Evolutionary conservation across 768 basidiomycete genomes (phyloP).

Genomic region (Termitomyces sp.): DNA sequence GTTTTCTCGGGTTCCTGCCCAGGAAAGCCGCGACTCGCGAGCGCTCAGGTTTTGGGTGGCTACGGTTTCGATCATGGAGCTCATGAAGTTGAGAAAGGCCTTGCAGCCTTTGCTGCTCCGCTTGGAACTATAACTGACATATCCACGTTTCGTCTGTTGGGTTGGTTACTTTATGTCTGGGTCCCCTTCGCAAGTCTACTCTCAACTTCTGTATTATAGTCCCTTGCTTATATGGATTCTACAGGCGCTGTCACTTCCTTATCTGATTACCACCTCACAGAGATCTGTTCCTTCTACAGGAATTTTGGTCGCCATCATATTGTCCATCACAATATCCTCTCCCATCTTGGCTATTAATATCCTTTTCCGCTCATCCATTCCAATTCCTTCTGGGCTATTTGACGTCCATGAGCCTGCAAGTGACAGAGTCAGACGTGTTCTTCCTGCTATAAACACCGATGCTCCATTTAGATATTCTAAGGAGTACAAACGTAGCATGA

Average conservation of each 20-base stretch:
- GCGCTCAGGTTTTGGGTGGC: slow-evolving; percentile 60
- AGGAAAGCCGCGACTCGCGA: slow-evolving; percentile 46
- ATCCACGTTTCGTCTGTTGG: slow-evolving; percentile 45
- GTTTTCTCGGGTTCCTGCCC: slow-evolving; percentile 38
- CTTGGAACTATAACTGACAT: slow-evolving; percentile 46
- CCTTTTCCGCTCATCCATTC: slow-evolving; percentile 53
- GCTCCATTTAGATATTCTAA: slow-evolving; percentile 40
- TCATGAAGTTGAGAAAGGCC: slow-evolving; percentile 47
- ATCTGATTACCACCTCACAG: slow-evolving; percentile 41
- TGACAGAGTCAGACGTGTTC: slow-evolving; percentile 30
- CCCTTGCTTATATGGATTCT: neutral
- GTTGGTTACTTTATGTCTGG: slow-evolving; percentile 68
- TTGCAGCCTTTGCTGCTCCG: slow-evolving; percentile 37
- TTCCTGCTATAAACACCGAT: slow-evolving; percentile 35
- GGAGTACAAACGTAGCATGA: slow-evolving; percentile 60
- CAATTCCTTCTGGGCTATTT: slow-evolving; percentile 63
- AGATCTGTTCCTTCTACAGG: slow-evolving; percentile 28
- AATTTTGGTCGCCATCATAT: slow-evolving; percentile 44
- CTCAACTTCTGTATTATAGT: neutral
- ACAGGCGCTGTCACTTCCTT: slow-evolving; percentile 60
- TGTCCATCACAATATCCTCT: slow-evolving; percentile 64
- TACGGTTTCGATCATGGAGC: slow-evolving; percentile 52
- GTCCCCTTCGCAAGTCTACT: slow-evolving; percentile 53
- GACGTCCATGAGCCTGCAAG: slow-evolving; percentile 42
- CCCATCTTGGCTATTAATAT: slow-evolving; percentile 62